Conservation (phyloP, 352 stramenopile genomes). For the Pythium biforme region DNA sequence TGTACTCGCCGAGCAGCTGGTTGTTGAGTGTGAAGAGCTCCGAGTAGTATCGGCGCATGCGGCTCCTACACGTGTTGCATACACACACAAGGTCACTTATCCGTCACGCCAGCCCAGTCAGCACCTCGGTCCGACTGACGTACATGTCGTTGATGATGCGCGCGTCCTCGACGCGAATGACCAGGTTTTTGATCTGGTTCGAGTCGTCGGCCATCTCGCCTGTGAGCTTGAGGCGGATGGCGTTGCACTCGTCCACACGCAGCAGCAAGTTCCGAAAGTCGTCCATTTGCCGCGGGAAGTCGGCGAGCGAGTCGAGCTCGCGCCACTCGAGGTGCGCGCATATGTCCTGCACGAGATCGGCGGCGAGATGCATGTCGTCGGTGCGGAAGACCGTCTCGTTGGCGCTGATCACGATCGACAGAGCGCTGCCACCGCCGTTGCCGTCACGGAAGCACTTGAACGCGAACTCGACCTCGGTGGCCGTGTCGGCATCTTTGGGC, state of each 20-base stretch:
- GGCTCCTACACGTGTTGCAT: no score
- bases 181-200: conserved; percentile 88
- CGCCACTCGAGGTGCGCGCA: conserved; percentile 78
- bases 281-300: conserved; percentile 90
- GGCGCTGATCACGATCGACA: conserved; percentile 45
- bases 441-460: conserved; percentile 67
- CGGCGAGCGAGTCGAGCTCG: conserved; percentile 78
- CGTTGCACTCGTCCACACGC: conserved; percentile 87
- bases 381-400: conserved; percentile 72
- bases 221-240: conserved; percentile 85
- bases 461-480: conserved; percentile 40
- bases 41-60: conserved; percentile 88
- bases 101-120: no score
- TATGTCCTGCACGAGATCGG: conserved; percentile 89
- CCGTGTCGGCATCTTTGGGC: conserved; percentile 34
- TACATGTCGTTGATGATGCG: conserved; percentile 92
- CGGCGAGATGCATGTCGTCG: conserved; percentile 84
- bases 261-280: conserved; percentile 71
- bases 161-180: conserved; percentile 91
- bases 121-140: no score
- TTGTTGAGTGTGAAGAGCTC: conserved; percentile 91
- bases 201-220: conserved; percentile 93
- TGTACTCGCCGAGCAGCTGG: conserved; percentile 90
- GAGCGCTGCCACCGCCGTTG: conserved; percentile 26
- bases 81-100: no score